Base-by-base conservation (phyloP, 352 stramenopile genomes). In the Phytopythium cucurbitacearum region DNA sequence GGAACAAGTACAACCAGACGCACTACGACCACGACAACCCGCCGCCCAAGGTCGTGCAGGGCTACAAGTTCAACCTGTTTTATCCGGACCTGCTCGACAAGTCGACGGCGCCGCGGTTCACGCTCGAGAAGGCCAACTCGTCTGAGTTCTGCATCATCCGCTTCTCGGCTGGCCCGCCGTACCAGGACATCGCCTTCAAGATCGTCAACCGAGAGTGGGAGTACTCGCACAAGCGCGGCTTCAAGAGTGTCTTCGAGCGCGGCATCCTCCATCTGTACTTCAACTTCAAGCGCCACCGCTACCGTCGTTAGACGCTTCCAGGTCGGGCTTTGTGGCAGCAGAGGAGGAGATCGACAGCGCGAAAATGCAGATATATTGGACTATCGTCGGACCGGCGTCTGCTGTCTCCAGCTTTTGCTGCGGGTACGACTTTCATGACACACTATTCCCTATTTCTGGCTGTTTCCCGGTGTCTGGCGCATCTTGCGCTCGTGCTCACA, bases 1-100 rank as follows among this genome's bases (percentile, higher is more conserved):
- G 97, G 96, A 99, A 99, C 85, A 98, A 98, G 77, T 99, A 99
- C 89, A 99, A 99, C 76, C 96, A 99, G 70, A 98, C 96, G 47
- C 97, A 99, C 73, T 99, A 99, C 72, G 97, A 99, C 80, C 84
- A 95, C 61, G 97, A 99, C 69, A 99, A 99, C 64, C 97, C 97
- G 57, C 97, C 97, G 39, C 97, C 97, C n/a, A 99, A 99, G 79
- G 96, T 98, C 48, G 97, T 99, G 16, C 97, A 99, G 68, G 97
- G 97, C 39, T 99, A 99, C 87, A 99, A 99, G 69, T 99, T 99
- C 80, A 99, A 99, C 56, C 75, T 99, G 37, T 99, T 99, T 61
- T 99, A 99, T 77, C 97, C 97, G 40, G 97, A 99, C 67, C 83
- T 99, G 13, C 97, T 99, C 48, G 96, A 99, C 73, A 97, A 97